Evolutionary conservation across 352 stramenopile species (phyloP).

Genomic region (Globisporangium alternatum): DNA sequence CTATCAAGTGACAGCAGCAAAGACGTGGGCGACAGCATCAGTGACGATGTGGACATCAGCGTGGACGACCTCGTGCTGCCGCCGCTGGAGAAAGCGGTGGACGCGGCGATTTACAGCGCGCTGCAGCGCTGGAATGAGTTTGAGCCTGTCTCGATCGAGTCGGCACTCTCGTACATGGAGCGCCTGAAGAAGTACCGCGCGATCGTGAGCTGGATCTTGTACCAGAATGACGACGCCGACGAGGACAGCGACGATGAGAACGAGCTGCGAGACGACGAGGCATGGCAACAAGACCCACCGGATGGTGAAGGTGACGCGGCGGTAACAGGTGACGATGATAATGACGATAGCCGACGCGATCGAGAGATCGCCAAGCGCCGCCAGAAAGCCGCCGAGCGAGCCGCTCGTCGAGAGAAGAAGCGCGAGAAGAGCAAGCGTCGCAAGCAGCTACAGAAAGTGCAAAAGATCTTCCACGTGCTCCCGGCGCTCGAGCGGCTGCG

Average conservation of each 20-base stretch:
- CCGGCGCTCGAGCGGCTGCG: constrained; percentile 38
- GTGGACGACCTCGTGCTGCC: constrained; percentile 46
- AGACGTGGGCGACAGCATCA: constrained; percentile 13
- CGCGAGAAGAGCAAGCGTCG: constrained; percentile 26
- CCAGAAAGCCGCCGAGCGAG: constrained; percentile 15
- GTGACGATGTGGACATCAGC: constrained; percentile 43
- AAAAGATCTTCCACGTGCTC: constrained; percentile 35
- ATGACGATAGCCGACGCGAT: constrained; percentile 11
- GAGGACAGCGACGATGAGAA: constrained; percentile 22
- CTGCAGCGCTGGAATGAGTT: constrained; percentile 62
- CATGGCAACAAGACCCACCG: constrained; percentile 5
- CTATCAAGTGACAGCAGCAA: constrained; percentile 3
- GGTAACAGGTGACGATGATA: constrained; percentile 6
- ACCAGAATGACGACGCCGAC: constrained; percentile 28
- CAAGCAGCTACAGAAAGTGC: constrained; percentile 20
- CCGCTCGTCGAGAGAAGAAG: constrained; percentile 22
- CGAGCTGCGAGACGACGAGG: constrained; percentile 1
- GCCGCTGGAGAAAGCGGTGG: constrained; percentile 55
- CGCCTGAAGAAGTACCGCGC: constrained; percentile 57
- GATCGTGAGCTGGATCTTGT: constrained; percentile 47
- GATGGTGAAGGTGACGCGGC: neutral
- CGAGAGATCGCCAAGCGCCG: constrained; percentile 23
- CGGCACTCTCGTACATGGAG: constrained; percentile 51
- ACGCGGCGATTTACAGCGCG: constrained; percentile 49
- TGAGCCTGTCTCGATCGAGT: constrained; percentile 43